Percentiles rank a stretch among this genome's conserved stretches.
phyloP scores from a whole-genome alignment of 2,329 filamentous ascomycete species.

The Colletotrichum kahawae region DNA sequence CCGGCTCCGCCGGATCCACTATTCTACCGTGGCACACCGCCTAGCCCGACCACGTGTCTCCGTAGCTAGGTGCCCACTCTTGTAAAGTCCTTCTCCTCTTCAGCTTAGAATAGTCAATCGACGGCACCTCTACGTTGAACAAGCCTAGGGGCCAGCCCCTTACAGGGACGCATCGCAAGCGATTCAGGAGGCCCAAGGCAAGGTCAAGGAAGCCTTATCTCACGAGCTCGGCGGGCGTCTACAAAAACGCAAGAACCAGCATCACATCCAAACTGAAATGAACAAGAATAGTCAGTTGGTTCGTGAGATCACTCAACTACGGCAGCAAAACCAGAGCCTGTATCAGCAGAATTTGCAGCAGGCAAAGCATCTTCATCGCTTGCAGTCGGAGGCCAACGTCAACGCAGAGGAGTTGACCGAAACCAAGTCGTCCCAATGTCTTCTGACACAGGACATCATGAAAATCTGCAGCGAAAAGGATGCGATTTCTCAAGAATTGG shows the following conservation, averaged over 20 bases:
- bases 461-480: background rate
- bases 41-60: too few species aligned
- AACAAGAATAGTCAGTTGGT: background rate
- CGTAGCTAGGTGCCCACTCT: too few species aligned
- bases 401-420: background rate
- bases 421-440: background rate
- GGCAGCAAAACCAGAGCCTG: background rate
- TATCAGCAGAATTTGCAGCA: background rate
- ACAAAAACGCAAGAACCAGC: background rate
- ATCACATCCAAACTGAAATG: background rate
- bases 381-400: background rate
- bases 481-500: background rate
- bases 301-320: background rate
- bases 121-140: too few species aligned
- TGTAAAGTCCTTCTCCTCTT: too few species aligned
- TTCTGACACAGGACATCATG: background rate
- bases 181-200: background rate
- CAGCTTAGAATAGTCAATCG: too few species aligned
- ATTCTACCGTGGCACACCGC: too few species aligned
- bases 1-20: too few species aligned
- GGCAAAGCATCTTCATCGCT: background rate
- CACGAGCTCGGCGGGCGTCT: background rate
- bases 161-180: background rate
- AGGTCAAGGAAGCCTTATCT: background rate
- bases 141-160: too few species aligned